phyloP scores from a whole-genome alignment of 345 rosid species.

The Lumnitzera littorea region DNA sequence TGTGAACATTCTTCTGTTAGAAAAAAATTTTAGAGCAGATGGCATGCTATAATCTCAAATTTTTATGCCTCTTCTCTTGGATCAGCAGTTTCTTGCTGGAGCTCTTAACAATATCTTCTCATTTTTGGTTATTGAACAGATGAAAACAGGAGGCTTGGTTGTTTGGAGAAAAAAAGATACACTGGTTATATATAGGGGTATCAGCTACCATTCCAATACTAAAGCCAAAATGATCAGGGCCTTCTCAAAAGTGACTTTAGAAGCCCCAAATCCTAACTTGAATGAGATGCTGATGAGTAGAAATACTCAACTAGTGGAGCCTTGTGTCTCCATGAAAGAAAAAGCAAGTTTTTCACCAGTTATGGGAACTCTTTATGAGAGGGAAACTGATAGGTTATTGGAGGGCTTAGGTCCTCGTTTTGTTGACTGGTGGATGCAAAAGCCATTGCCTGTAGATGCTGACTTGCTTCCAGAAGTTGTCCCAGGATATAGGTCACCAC shows the following conservation, averaged over 20 bases:
- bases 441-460: constrained; percentile 85
- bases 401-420: constrained; percentile 82
- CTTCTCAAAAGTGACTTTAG: neutral
- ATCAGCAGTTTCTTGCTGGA: neutral
- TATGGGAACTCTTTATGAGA: constrained; percentile 53
- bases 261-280: neutral
- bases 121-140: constrained; percentile 25
- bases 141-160: constrained; percentile 86
- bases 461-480: constrained; percentile 70
- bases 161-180: constrained; percentile 60
- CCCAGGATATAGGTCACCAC: constrained; percentile 57
- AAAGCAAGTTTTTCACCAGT: constrained; percentile 14
- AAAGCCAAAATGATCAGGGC: neutral
- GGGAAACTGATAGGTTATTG: constrained; percentile 80
- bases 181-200: constrained; percentile 54
- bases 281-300: neutral
- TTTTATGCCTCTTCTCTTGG: neutral
- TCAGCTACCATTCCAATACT: constrained; percentile 12
- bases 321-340: constrained; percentile 12
- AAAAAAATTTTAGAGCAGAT: too few species aligned
- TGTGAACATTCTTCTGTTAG: too few species aligned
- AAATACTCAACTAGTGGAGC: constrained; percentile 14
- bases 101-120: constrained; percentile 8
- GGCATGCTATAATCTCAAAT: too few species aligned
- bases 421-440: constrained; percentile 89